These are phyloP conservation scores for Striga hermonthica DNA, from an alignment of 305 asterid species.

Conservation along the genomic window DNA sequence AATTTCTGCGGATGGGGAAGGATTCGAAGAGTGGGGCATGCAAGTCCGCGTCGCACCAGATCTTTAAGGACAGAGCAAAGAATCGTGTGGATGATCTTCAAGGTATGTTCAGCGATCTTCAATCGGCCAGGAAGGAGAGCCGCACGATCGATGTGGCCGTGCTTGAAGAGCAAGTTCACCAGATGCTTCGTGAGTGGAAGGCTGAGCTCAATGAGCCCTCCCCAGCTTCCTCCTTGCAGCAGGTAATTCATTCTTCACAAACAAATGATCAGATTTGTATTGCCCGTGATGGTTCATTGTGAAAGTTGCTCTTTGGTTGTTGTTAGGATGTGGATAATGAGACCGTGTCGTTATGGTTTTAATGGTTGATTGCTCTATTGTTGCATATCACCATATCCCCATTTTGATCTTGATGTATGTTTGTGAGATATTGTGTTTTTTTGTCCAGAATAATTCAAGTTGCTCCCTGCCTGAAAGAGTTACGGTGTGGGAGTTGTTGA, in stretches of 20 bases:
- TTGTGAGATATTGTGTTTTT: slow-evolving; percentile 1
- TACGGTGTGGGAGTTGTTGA: slow-evolving; percentile 12
- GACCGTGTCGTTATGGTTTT: slow-evolving; percentile 20
- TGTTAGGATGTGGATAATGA: slow-evolving; percentile 10
- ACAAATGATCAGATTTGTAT: slow-evolving; percentile 11
- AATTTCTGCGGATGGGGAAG: slow-evolving; percentile 57
- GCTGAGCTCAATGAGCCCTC: slow-evolving; percentile 85
- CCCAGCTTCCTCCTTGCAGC: slow-evolving; percentile 90
- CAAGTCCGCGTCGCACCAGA: slow-evolving; percentile 79
- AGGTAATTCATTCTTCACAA: slow-evolving; percentile 37
- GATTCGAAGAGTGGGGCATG: slow-evolving; percentile 74
- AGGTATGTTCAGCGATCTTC: slow-evolving; percentile 78
- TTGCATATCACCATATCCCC: slow-evolving; percentile 19
- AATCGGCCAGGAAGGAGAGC: slow-evolving; percentile 89
- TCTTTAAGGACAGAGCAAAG: slow-evolving; percentile 91
- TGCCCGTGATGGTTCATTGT: too few relatives aligned
- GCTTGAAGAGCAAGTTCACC: slow-evolving; percentile 95
- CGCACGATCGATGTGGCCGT: slow-evolving; percentile 66
- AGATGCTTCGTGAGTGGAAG: slow-evolving; percentile 94
- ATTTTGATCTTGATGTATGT: neutral
- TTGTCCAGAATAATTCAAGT: slow-evolving; percentile 1
- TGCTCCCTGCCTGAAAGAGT: neutral
- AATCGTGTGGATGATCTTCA: slow-evolving; percentile 90
- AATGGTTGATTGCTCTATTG: neutral
- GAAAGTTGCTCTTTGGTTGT: neutral